Evolutionary conservation across 305 asterid species (phyloP), one percentile per base, ranked within the genome.

Genomic region (Euphrasia arctica): DNA sequence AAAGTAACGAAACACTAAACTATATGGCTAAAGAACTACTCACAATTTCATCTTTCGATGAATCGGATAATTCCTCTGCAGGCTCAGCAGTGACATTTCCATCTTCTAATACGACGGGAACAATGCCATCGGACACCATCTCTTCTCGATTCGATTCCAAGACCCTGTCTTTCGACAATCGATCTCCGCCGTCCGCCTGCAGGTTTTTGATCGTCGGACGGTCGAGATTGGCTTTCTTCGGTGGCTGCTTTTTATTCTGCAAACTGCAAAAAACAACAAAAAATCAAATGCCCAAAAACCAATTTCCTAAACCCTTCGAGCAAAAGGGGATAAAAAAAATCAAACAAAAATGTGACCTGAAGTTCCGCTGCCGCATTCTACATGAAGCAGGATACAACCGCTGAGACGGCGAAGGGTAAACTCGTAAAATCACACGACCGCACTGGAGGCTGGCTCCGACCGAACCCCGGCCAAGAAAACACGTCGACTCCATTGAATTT

Each of bases 311-410:
- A 39, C 45, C 45, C 45, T 13, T 12, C 54, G 14, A n/a, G 22
- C 8, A 49, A 49, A 47, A 5, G 7, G 6, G 22, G 22, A 52
- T n/a, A 52, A 9, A 15, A 28, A 58, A 22, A 11, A 22, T 3
- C n/a, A 64, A 7, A n/a, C 0, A n/a, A 13, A 25, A 36, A 7
- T 9, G 42, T 8, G 10, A 91, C 98, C 96, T 82, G 80, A 72
- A 75, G 64, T 79, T 82, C 31, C 95, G 85, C 68, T 78, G 87
- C 14, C 95, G 95, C 77, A 76, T 85, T 80, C 74, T 80, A 78
- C 90, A 85, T 10, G 90, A 86, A 72, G 80, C 73, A 1, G 81
- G 81, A 52, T 41, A 73, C 74, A 74, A 73, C 14, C 87, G 85
- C 73, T 61, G 81, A 47, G 81, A 71, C 68, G 82, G 71, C 28